A percentile compares a stretch with the other conserved stretches of the same genome.
Evolutionary conservation across 139 green algal genomes (phyloP).

Genomic region (Coelastrella sp.): DNA sequence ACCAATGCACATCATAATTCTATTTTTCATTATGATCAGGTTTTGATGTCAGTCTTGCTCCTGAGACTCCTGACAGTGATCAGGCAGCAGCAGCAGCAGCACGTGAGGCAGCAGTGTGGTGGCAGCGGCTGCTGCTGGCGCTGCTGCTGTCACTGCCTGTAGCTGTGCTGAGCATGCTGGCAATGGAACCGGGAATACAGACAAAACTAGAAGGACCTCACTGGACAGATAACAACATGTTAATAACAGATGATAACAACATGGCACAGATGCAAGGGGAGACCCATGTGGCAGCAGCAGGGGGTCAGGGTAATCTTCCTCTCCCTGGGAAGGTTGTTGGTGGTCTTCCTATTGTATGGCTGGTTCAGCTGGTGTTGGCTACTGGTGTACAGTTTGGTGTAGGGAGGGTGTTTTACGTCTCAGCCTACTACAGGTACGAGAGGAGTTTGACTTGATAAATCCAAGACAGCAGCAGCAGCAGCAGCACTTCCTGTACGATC

Average conservation of each 20-base stretch:
- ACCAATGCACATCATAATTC: too few relatives aligned
- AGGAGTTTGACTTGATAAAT: too few relatives aligned
- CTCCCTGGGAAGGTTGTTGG: not conserved
- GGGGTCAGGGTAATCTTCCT: not conserved
- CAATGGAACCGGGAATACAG: slow-evolving; percentile 60
- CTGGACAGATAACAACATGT: not conserved
- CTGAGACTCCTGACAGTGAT: not conserved
- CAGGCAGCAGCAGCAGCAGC: not conserved
- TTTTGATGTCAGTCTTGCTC: not conserved
- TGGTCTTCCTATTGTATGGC: not conserved
- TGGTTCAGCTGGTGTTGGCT: slow-evolving; percentile 11
- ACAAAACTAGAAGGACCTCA: slow-evolving; percentile 16
- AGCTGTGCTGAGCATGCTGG: slow-evolving; percentile 82
- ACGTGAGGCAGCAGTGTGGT: slow-evolving; percentile 62
- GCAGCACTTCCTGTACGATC: too few relatives aligned
- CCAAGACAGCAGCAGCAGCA: too few relatives aligned
- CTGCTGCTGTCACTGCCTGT: slow-evolving; percentile 74
- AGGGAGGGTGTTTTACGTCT: slow-evolving; percentile 54
- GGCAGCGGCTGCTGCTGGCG: slow-evolving; percentile 32
- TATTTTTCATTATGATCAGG: not conserved
- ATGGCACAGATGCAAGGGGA: not conserved
- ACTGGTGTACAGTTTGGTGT: slow-evolving; percentile 29
- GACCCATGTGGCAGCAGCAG: not conserved
- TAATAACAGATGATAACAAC: not conserved
- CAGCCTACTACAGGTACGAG: slow-evolving; percentile 54